Percentiles rank a stretch among this genome's conserved stretches.
Conservation (phyloP, 768 basidiomycete species). For the Postia placenta region DNA sequence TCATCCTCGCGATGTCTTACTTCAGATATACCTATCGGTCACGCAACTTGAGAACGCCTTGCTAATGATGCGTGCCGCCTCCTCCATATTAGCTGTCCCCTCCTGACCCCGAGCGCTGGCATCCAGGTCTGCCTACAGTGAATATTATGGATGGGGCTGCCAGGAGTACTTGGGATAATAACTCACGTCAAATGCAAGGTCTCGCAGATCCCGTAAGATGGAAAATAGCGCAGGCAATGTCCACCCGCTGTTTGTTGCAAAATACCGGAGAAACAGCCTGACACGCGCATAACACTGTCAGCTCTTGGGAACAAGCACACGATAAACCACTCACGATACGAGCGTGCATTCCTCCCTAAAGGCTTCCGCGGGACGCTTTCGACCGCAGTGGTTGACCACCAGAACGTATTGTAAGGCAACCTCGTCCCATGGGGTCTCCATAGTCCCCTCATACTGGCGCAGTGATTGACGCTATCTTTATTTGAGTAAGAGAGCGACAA, state of each 20-base stretch:
- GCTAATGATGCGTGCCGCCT: conserved; percentile 78
- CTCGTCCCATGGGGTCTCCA: conserved; percentile 79
- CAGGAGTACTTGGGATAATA: not conserved
- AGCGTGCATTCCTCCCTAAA: conserved; percentile 77
- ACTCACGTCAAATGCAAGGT: conserved; percentile 78
- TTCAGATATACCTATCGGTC: conserved; percentile 57
- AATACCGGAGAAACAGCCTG: conserved; percentile 73
- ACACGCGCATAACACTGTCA: not conserved
- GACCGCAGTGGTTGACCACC: conserved; percentile 64
- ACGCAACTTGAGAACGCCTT: conserved; percentile 89
- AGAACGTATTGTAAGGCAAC: conserved; percentile 80
- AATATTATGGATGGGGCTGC: not conserved
- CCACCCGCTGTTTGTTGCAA: conserved; percentile 82
- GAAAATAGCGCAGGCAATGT: conserved; percentile 79
- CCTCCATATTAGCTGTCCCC: conserved; percentile 57
- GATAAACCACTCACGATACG: conserved; percentile 52
- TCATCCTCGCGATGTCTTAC: conserved; percentile 6
- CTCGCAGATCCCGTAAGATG: conserved; percentile 73
- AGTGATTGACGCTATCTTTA: conserved; percentile 22
- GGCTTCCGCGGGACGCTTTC: conserved; percentile 60
- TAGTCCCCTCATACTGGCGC: conserved; percentile 49
- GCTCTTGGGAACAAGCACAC: not conserved
- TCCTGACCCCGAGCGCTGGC: conserved; percentile 27
- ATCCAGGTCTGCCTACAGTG: conserved; percentile 63
- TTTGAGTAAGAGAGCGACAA: not conserved